Conservation (phyloP, 305 asterid species). For the Andrographis paniculata region DNA sequence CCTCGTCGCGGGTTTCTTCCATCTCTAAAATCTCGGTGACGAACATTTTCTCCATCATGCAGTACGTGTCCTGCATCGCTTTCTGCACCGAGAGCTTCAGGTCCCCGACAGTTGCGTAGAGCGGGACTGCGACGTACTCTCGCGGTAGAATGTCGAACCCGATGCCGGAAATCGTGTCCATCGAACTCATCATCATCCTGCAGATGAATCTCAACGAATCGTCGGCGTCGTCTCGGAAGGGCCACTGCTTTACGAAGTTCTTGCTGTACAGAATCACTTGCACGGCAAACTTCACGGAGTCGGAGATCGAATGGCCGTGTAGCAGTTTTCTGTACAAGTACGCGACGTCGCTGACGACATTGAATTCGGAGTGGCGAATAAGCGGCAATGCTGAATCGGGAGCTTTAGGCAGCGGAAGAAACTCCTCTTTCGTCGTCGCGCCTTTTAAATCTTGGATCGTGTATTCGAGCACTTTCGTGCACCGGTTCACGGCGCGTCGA, state of each 20-base stretch:
- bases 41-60: slow-evolving; percentile 38
- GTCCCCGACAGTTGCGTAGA: slow-evolving; percentile 65
- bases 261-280: slow-evolving; percentile 51
- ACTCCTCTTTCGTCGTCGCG: slow-evolving; percentile 19
- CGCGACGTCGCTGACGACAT: slow-evolving; percentile 29
- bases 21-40: slow-evolving; percentile 43
- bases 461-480: slow-evolving; percentile 61
- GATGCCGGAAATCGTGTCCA: slow-evolving; percentile 22
- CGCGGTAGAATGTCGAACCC: slow-evolving; percentile 25
- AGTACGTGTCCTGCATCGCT: slow-evolving; percentile 72
- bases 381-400: slow-evolving; percentile 14
- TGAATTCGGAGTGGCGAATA: slow-evolving; percentile 23
- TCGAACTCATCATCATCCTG: slow-evolving; percentile 28
- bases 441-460: slow-evolving; percentile 48
- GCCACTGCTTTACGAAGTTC: slow-evolving; percentile 76
- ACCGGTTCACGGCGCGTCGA: slow-evolving; percentile 50
- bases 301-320: slow-evolving; percentile 27
- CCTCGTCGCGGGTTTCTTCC: slow-evolving; percentile 44
- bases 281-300: slow-evolving; percentile 28
- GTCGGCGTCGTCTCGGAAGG: slow-evolving; percentile 62
- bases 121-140: slow-evolving; percentile 59
- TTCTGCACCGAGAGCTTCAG: slow-evolving; percentile 44
- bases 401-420: slow-evolving; percentile 17
- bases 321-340: slow-evolving; percentile 42
- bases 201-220: slow-evolving; percentile 62